These are phyloP conservation scores for Paraphoma sp. DNA, from an alignment of 2,329 filamentous ascomycete species.

Conservation along the genomic window DNA sequence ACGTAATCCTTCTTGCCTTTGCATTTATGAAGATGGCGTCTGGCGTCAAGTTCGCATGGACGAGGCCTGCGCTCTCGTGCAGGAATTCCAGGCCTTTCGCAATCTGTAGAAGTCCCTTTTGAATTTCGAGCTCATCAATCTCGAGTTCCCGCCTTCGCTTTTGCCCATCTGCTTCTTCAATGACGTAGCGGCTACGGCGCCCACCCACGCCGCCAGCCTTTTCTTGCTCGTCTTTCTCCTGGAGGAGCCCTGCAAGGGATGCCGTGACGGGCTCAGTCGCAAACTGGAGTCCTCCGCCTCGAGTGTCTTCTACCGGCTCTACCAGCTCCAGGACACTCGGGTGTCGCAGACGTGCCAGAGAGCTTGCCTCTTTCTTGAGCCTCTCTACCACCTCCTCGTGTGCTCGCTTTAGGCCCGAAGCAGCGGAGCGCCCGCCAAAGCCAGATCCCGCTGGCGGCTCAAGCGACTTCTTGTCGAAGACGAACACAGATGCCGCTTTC, in stretches of 20 bases:
- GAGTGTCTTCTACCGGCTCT: slow-evolving; percentile 93
- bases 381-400: slow-evolving; percentile 91
- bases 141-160: slow-evolving; percentile 79
- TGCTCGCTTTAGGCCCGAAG: slow-evolving; percentile 75
- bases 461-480: slow-evolving; percentile 89
- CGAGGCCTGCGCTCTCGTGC: slow-evolving; percentile 91
- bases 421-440: slow-evolving; percentile 64
- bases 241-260: slow-evolving; percentile 80
- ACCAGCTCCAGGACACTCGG: slow-evolving; percentile 91
- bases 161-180: slow-evolving; percentile 78
- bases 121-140: slow-evolving; percentile 95
- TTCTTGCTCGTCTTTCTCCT: slow-evolving; percentile 90
- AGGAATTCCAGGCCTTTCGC: slow-evolving; percentile 94
- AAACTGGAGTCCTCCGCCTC: slow-evolving; percentile 91
- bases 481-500: slow-evolving; percentile 87
- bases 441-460: slow-evolving; percentile 69
- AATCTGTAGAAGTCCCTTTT: slow-evolving; percentile 92
- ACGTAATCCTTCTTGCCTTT: slow-evolving; percentile 65
- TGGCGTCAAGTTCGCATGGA: slow-evolving; percentile 93
- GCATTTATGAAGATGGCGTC: slow-evolving; percentile 93
- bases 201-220: slow-evolving; percentile 70
- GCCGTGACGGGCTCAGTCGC: slow-evolving; percentile 91
- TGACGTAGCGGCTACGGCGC: slow-evolving; percentile 78
- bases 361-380: slow-evolving; percentile 89
- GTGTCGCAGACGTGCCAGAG: slow-evolving; percentile 85